These are phyloP conservation scores for Gypsophila paniculata DNA, from an alignment of 179 eudicot species.

Conservation along the genomic window DNA sequence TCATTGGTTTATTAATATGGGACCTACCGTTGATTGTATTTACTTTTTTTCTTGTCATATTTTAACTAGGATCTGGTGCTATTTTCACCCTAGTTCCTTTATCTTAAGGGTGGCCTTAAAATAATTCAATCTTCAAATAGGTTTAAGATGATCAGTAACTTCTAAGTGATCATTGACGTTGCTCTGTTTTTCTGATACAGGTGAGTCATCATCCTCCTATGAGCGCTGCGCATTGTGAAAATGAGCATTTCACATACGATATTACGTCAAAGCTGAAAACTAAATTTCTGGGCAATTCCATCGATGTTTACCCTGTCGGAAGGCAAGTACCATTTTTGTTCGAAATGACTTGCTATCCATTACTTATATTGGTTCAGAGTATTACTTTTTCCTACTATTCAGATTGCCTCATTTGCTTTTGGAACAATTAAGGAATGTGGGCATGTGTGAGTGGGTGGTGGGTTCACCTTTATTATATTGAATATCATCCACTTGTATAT, in stretches of 20 bases:
- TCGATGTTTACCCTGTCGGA: conserved; percentile 93
- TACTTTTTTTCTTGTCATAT: neutral
- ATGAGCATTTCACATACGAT: conserved; percentile 81
- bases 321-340: conserved; percentile 42
- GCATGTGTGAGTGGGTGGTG: too few species aligned
- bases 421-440: too few species aligned
- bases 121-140: neutral
- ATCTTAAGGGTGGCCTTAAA: neutral
- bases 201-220: conserved; percentile 99
- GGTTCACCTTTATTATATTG: too few species aligned
- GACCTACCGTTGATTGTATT: neutral
- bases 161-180: neutral
- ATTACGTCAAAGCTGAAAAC: conserved; percentile 91
- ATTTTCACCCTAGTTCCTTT: neutral
- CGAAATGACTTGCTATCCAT: neutral
- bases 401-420: too few species aligned
- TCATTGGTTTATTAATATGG: neutral
- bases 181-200: conserved; percentile 22
- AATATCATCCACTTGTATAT: too few species aligned
- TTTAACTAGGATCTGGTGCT: neutral
- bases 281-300: conserved; percentile 83
- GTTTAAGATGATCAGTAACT: neutral
- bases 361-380: too few species aligned
- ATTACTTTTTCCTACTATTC: too few species aligned
- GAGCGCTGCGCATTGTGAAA: conserved; percentile 97